A percentile compares a stretch with the other conserved stretches of the same genome.
Conservation (phyloP, 2,329 filamentous ascomycete genomes). For the Thielaviopsis ethacetica region DNA sequence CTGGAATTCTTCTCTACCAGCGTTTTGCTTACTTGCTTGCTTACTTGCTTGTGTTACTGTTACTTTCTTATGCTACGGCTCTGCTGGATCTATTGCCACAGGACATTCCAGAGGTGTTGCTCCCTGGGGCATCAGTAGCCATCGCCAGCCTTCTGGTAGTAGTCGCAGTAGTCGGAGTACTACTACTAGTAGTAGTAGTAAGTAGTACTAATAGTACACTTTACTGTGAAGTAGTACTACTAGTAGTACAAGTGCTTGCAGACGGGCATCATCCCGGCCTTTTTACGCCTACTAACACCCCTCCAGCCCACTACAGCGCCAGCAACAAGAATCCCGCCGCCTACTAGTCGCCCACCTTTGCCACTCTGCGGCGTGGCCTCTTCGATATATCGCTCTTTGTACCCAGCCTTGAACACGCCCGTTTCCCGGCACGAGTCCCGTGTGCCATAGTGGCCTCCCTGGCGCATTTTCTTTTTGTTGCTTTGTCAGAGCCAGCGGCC, state of each 20-base stretch:
- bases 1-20: neutral
- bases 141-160: neutral
- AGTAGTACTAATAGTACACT: no score
- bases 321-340: neutral
- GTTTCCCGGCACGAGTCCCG: no score
- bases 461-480: neutral
- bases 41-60: neutral
- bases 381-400: neutral
- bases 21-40: neutral
- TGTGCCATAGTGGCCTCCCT: slow-evolving; percentile 9
- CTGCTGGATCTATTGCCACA: neutral
- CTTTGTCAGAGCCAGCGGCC: neutral
- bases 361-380: neutral
- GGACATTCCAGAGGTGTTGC: neutral
- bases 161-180: no score
- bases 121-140: neutral
- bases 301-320: neutral
- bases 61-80: neutral
- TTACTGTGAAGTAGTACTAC: no score
- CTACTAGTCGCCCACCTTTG: neutral
- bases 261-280: neutral
- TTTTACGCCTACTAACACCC: neutral
- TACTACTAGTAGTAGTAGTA: no score
- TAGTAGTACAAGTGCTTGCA: no score
- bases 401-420: neutral